Conservation (phyloP, 1,139 yeast genomes). For the Nematodospora anomalae region DNA sequence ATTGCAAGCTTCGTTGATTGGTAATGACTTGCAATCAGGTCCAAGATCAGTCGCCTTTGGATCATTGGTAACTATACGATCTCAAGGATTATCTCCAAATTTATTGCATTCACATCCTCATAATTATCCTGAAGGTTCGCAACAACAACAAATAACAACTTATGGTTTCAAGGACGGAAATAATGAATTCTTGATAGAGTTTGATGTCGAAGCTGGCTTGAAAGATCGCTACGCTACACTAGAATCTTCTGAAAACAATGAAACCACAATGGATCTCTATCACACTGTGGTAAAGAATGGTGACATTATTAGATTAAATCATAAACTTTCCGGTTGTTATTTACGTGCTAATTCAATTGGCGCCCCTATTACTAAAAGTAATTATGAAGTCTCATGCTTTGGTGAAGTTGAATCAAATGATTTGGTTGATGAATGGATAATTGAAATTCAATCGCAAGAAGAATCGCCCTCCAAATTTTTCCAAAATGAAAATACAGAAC, state of each 20-base stretch:
- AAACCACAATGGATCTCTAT: constrained; percentile 15
- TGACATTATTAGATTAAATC: constrained; percentile 55
- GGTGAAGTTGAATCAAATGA: constrained; percentile 57
- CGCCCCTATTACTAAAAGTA: constrained; percentile 53
- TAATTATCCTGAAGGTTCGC: constrained; percentile 69
- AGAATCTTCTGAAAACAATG: constrained; percentile 22
- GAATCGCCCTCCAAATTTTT: constrained; percentile 50
- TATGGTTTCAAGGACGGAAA: constrained; percentile 73
- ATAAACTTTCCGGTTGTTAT: constrained; percentile 51
- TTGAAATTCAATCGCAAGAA: constrained; percentile 62
- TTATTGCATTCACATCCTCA: constrained; percentile 71
- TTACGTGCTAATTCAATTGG: constrained; percentile 63
- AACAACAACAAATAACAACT: constrained; percentile 74
- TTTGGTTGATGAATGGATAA: constrained; percentile 67
- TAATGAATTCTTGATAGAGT: constrained; percentile 61
- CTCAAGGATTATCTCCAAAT: constrained; percentile 73
- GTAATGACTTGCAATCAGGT: constrained; percentile 50
- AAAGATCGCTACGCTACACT: constrained; percentile 27
- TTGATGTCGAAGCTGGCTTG: constrained; percentile 28
- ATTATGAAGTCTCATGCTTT: constrained; percentile 69
- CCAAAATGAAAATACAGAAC: constrained; percentile 38
- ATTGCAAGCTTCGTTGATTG: constrained; percentile 65
- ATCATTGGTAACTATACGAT: constrained; percentile 63
- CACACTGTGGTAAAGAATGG: constrained; percentile 42
- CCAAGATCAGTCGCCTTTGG: constrained; percentile 66